Evolutionary conservation across 345 rosid species (phyloP).

Genomic region (Psidium guajava): DNA sequence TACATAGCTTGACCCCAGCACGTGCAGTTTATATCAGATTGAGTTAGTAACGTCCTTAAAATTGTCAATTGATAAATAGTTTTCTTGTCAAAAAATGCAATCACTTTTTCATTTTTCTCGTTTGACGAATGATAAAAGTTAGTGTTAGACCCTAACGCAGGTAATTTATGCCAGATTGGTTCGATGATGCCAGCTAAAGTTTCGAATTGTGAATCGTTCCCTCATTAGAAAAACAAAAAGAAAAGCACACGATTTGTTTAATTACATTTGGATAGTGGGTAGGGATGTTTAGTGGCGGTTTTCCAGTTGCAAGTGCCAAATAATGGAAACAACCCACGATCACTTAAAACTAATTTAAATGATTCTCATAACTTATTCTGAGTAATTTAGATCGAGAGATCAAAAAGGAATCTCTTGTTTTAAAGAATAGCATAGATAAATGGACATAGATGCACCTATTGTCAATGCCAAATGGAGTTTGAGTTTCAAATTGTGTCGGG

Average conservation of each 20-base stretch:
- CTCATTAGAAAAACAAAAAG: not conserved
- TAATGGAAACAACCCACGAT: not conserved
- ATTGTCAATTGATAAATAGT: not conserved
- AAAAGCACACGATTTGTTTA: not conserved
- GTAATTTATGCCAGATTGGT: not conserved
- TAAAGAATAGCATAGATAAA: not conserved
- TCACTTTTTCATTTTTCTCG: not conserved
- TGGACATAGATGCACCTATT: not conserved
- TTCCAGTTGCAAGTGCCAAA: not conserved
- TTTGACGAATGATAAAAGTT: not conserved
- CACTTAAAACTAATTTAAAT: not conserved
- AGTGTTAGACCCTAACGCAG: not conserved
- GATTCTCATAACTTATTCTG: not conserved
- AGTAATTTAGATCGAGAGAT: not conserved
- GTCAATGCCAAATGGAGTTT: not conserved
- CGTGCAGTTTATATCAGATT: fast-evolving
- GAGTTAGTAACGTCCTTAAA: not conserved
- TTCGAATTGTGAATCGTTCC: not conserved
- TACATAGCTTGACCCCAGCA: too few relatives aligned
- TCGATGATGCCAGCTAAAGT: not conserved
- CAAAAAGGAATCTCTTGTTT: not conserved
- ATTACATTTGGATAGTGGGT: not conserved
- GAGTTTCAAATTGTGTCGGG: not conserved
- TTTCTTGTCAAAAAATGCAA: not conserved
- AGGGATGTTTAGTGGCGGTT: not conserved